These are phyloP conservation scores for Atractiella rhizophila DNA, from an alignment of 768 basidiomycete genomes.

Conservation along the genomic window DNA sequence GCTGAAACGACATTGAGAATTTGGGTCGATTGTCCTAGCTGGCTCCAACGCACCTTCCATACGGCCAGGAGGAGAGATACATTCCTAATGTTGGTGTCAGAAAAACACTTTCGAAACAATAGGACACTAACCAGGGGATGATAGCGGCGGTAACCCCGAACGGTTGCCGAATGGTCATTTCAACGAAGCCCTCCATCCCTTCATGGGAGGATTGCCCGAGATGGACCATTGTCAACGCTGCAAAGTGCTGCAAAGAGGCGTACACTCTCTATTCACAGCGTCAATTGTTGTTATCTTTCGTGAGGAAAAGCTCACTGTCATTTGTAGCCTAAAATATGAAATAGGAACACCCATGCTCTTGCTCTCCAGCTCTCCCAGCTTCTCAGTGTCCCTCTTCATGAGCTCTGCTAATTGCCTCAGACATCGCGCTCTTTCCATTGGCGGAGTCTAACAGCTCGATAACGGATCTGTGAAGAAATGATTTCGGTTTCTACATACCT, in stretches of 20 bases:
- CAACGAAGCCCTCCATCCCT: conserved; percentile 1
- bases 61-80: too few species aligned
- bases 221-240: background rate
- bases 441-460: too few species aligned
- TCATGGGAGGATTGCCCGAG: conserved; percentile 1
- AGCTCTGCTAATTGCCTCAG: conserved; percentile 14
- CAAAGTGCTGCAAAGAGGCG: background rate
- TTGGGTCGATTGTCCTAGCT: too few species aligned
- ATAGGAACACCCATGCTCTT: background rate
- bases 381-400: conserved; percentile 8
- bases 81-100: too few species aligned
- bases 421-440: background rate
- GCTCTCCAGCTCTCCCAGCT: background rate
- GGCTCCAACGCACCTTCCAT: too few species aligned
- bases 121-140: background rate
- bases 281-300: too few species aligned
- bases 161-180: conserved; percentile 7
- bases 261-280: too few species aligned
- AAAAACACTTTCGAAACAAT: too few species aligned
- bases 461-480: too few species aligned
- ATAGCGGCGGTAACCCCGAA: conserved; percentile 9
- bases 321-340: too few species aligned
- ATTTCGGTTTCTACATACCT: too few species aligned
- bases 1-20: conserved; percentile 9
- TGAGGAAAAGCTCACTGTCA: too few species aligned